Evolutionary conservation across 441 rosid genomes (phyloP).

Genomic region (Bocquillonia castaneifolia): DNA sequence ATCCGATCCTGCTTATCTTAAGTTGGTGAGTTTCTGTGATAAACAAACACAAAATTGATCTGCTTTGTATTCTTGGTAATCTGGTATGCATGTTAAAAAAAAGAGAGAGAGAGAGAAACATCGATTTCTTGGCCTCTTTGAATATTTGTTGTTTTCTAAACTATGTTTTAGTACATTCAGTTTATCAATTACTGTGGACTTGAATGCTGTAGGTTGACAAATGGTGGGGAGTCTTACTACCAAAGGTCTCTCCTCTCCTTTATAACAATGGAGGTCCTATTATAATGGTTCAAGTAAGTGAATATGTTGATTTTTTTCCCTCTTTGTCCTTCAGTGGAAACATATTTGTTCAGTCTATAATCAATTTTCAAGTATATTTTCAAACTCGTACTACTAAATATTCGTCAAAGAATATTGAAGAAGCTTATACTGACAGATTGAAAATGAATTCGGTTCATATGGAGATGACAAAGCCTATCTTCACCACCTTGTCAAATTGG

Average conservation of each 20-base stretch:
- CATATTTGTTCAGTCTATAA: slow-evolving; percentile 1
- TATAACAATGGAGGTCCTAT: slow-evolving; percentile 83
- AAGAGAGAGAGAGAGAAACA: too few species aligned
- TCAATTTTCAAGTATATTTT: slow-evolving; percentile 20
- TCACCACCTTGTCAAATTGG: slow-evolving; percentile 53
- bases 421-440: slow-evolving; percentile 52
- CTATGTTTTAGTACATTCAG: too few species aligned
- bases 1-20: slow-evolving; percentile 67
- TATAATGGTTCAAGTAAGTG: slow-evolving; percentile 83
- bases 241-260: slow-evolving; percentile 63
- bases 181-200: neutral
- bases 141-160: too few species aligned
- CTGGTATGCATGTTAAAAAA: neutral
- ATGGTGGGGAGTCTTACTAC: slow-evolving; percentile 86
- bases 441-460: slow-evolving; percentile 95
- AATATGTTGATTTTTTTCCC: neutral
- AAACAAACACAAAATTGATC: neutral
- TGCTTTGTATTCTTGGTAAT: neutral
- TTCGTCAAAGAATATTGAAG: slow-evolving; percentile 8
- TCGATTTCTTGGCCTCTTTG: too few species aligned
- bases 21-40: slow-evolving; percentile 41
- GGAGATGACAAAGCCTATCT: slow-evolving; percentile 88
- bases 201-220: slow-evolving; percentile 53
- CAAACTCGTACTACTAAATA: slow-evolving; percentile 7
- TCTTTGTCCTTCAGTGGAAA: neutral